Percentiles rank a stretch among this genome's conserved stretches.
phyloP scores from a whole-genome alignment of 257 asterid species.

The Nemophila menziesii region DNA sequence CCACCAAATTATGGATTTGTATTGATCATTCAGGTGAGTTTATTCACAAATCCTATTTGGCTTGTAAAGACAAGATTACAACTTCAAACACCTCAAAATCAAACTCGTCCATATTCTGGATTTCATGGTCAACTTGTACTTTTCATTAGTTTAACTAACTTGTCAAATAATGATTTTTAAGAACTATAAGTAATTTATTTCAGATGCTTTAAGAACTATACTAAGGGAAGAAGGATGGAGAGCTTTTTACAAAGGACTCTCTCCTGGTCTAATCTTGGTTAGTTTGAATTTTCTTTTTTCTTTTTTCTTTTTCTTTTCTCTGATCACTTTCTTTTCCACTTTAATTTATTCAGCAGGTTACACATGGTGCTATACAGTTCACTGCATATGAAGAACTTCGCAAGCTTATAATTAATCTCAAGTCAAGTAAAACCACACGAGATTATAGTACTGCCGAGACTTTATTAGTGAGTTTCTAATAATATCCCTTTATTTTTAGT shows the following conservation, averaged over 20 bases:
- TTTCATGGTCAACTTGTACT: slow-evolving; percentile 59
- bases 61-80: slow-evolving; percentile 96
- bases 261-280: slow-evolving; percentile 84
- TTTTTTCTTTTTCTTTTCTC: not conserved
- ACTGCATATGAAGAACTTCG: slow-evolving; percentile 89
- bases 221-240: slow-evolving; percentile 92
- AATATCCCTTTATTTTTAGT: not conserved
- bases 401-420: slow-evolving; percentile 31
- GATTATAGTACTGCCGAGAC: slow-evolving; percentile 16
- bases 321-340: not conserved
- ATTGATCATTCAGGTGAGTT: slow-evolving; percentile 36
- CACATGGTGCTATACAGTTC: slow-evolving; percentile 96
- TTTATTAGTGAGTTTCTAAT: slow-evolving; percentile 48
- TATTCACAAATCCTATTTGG: slow-evolving; percentile 94
- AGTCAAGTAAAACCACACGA: slow-evolving; percentile 24
- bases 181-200: slow-evolving; percentile 10
- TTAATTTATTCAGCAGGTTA: slow-evolving; percentile 54
- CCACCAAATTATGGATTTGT: not conserved
- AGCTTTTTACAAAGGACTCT: slow-evolving; percentile 81
- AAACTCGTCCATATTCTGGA: slow-evolving; percentile 69
- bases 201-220: slow-evolving; percentile 90
- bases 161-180: slow-evolving; percentile 3
- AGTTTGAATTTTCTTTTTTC: slow-evolving; percentile 17
- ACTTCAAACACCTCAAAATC: slow-evolving; percentile 75
- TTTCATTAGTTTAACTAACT: slow-evolving; percentile 8